These are phyloP conservation scores for Breviolum minutum DNA, from an alignment of 73 alveolate species.

Conservation along the genomic window DNA sequence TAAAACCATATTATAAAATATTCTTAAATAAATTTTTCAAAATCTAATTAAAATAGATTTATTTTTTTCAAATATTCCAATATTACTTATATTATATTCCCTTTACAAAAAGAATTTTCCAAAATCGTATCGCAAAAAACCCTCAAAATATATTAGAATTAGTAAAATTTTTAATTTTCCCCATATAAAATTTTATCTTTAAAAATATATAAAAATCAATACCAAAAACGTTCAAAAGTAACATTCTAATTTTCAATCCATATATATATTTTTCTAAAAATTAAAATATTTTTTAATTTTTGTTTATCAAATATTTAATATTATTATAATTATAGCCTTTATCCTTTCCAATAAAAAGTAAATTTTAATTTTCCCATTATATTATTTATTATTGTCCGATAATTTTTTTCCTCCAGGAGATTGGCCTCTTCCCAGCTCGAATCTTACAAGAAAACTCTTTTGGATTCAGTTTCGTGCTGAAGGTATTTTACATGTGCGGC, in stretches of 20 bases:
- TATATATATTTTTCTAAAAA: not conserved
- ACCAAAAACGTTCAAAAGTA: not conserved
- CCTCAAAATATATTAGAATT: too few species aligned
- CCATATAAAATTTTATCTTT: not conserved
- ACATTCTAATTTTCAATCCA: not conserved
- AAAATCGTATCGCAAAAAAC: too few species aligned
- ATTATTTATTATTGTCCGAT: too few species aligned
- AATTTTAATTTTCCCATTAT: too few species aligned
- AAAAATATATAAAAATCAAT: not conserved
- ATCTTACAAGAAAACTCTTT: too few species aligned
- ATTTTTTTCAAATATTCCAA: not conserved
- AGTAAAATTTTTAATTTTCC: not conserved
- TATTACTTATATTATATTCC: not conserved
- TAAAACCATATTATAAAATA: not conserved
- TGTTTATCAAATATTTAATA: not conserved
- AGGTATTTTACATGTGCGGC: too few species aligned
- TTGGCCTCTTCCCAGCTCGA: too few species aligned
- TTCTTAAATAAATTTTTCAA: not conserved
- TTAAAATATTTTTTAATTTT: not conserved
- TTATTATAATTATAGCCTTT: not conserved
- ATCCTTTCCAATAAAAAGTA: too few species aligned
- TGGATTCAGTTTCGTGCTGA: too few species aligned
- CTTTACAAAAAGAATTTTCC: not conserved
- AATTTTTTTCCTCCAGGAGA: too few species aligned
- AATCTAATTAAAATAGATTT: not conserved